Base-by-base conservation (phyloP, 768 basidiomycete genomes). In the Hirschioporus abietinus region DNA sequence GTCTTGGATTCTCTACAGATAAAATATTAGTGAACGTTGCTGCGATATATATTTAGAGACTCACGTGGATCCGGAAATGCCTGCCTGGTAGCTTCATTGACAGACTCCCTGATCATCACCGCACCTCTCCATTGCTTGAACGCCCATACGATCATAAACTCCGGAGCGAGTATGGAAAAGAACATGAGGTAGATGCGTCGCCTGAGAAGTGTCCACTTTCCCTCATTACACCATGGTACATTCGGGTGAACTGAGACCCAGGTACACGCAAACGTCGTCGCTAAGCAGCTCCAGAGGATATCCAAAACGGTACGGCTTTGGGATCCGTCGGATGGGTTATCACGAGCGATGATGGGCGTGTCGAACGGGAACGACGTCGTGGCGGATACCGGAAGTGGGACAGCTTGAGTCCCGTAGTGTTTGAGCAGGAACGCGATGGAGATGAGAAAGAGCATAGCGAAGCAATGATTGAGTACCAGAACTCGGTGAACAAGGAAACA, bases 71-170 rank as follows among this genome's bases (percentile, higher is more conserved):
- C 42, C 20, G 12, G 20, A 52, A 3, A 52, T 52, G 12, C 42
- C 42, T 6, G 12, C 42, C 12, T 52, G 4, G 93, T 71, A 87
- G 91, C 10, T 92, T 91, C 10, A 88, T 90, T 60, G 91, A 61
- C 60, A 17, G 24, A 91, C 90, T 26, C 79, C 83, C 18, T 12
- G 17, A 61, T 61, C 60, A 52, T 61, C 15, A 12, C 15, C 1
- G 24, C 35, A 5, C 26, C 30, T 24, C 25, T 12, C 63, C 34
- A 64, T 52, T 77, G 76, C 9, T 67, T 61, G 20, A 71, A 60
- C 17, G 76, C 74, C 74, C 74, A 77, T 25, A 65, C 36, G 4
- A 74, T 59, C n/a, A 76, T 65, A 35, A 75, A 64, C 64, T 77
- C 76, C 35, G 76, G 76, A 10, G 70, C 70, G n/a, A 75, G 64